Evolutionary conservation across 2,329 filamentous ascomycete species (phyloP).

Genomic region (Nothomitra cinnamomea): DNA sequence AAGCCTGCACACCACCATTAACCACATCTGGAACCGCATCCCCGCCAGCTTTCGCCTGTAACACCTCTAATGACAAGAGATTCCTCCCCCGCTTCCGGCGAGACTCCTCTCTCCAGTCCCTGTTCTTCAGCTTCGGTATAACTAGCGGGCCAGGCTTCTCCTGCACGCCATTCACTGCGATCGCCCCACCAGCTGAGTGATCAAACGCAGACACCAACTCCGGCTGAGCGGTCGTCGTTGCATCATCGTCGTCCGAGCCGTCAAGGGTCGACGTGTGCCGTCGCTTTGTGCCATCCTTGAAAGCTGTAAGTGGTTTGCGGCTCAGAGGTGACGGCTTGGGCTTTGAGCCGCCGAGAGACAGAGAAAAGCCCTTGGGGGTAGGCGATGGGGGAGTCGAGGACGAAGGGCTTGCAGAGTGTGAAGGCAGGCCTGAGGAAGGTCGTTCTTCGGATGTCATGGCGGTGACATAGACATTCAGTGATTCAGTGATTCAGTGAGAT

Average conservation of each 20-base stretch:
- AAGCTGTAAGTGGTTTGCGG: conserved; percentile 3
- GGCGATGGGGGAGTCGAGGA: not conserved
- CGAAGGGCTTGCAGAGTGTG: not conserved
- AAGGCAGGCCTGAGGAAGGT: not conserved
- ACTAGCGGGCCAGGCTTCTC: conserved; percentile 30
- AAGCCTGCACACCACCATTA: conserved; percentile 33
- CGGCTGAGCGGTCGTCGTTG: conserved; percentile 22
- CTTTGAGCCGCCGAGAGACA: conserved; percentile 23
- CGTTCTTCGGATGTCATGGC: not conserved
- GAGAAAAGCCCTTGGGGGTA: conserved; percentile 21
- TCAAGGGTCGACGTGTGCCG: conserved; percentile 18
- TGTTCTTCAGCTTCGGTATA: conserved; percentile 41
- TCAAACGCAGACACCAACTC: conserved; percentile 39
- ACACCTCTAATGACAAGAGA: conserved; percentile 38
- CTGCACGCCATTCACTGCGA: conserved; percentile 20
- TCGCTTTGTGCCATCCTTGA: not conserved
- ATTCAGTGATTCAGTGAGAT: too few relatives aligned
- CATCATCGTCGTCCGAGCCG: conserved; percentile 46
- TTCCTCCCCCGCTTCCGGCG: conserved; percentile 35
- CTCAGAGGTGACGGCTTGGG: conserved; percentile 16
- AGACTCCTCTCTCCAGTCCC: conserved; percentile 43
- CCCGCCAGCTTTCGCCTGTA: conserved; percentile 27
- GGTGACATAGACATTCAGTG: not conserved
- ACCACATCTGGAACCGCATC: conserved; percentile 26
- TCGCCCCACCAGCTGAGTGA: conserved; percentile 23